Evolutionary conservation across 345 rosid species (phyloP).

Genomic region (Tarenaya hassleriana): DNA sequence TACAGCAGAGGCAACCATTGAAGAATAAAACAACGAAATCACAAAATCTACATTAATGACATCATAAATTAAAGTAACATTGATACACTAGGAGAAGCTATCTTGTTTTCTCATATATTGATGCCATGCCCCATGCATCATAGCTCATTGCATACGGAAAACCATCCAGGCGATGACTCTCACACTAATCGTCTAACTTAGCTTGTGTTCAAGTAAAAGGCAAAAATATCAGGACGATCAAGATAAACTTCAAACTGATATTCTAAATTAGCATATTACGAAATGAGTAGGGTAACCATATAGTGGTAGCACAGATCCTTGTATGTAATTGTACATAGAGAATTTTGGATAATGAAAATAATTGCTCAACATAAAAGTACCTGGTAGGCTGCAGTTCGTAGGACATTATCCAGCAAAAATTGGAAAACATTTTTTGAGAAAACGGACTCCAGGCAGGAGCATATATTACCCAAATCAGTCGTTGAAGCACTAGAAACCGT

Average conservation of each 20-base stretch:
- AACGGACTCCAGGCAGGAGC: constrained; percentile 65
- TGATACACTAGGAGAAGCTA: not conserved
- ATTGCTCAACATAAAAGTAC: constrained; percentile 27
- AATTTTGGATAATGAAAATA: not conserved
- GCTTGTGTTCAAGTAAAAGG: not conserved
- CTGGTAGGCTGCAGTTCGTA: constrained; percentile 83
- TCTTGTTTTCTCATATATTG: constrained; percentile 4
- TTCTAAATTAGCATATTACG: constrained; percentile 6
- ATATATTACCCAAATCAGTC: constrained; percentile 52
- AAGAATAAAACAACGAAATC: not conserved
- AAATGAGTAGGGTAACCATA: constrained; percentile 10
- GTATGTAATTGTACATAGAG: constrained; percentile 1
- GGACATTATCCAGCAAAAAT: constrained; percentile 72
- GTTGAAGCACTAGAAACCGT: constrained; percentile 45
- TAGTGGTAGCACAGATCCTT: not conserved
- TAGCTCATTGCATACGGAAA: constrained; percentile 10
- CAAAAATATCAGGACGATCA: not conserved
- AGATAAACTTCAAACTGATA: constrained; percentile 3
- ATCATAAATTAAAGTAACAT: not conserved
- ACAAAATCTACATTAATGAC: not conserved
- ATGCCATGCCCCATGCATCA: constrained; percentile 11
- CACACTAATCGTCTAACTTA: constrained; percentile 5
- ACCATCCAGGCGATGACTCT: not conserved
- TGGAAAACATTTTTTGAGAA: constrained; percentile 76
- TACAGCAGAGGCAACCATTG: constrained; percentile 1